Conservation (phyloP, 2,329 filamentous ascomycete genomes). For the Exophiala spinifera region DNA sequence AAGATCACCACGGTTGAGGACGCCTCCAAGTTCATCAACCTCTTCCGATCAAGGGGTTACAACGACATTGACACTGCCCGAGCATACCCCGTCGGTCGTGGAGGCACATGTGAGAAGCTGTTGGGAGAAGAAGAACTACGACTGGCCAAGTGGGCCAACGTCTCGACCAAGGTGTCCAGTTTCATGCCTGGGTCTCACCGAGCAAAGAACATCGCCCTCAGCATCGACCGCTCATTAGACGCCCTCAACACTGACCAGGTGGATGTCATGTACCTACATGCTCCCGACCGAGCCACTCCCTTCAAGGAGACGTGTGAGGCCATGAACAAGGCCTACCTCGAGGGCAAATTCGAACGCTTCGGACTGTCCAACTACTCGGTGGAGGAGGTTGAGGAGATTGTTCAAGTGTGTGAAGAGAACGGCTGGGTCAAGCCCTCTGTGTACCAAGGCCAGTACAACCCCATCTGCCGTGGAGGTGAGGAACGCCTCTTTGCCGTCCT, state of each 20-base stretch:
- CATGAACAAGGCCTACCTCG: constrained; percentile 41
- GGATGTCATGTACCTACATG: constrained; percentile 44
- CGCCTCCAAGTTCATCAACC: constrained; percentile 26
- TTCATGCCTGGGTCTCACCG: constrained; percentile 31
- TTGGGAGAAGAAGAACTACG: constrained; percentile 29
- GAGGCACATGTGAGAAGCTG: constrained; percentile 31
- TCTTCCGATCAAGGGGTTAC: constrained; percentile 30
- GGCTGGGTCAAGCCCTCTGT: constrained; percentile 44
- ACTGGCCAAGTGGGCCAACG: constrained; percentile 28
- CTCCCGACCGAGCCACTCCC: constrained; percentile 45
- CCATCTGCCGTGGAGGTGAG: constrained; percentile 43
- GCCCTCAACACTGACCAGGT: constrained; percentile 29
- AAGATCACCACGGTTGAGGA: constrained; percentile 31
- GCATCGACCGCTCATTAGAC: constrained; percentile 29
- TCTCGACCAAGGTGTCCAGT: constrained; percentile 31
- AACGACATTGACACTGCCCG: constrained; percentile 32
- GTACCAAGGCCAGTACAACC: constrained; percentile 51
- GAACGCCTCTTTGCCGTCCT: constrained; percentile 30
- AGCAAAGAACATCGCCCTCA: constrained; percentile 29
- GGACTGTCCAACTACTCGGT: constrained; percentile 49
- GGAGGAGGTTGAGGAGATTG: constrained; percentile 44
- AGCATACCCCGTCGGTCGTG: constrained; percentile 30
- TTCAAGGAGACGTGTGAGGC: constrained; percentile 43
- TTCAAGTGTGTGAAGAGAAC: constrained; percentile 43
- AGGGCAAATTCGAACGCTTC: constrained; percentile 47